A percentile compares a stretch with the other conserved stretches of the same genome.
phyloP scores from a whole-genome alignment of 495 filamentous ascomycete species.

The Tuber melanosporum region DNA sequence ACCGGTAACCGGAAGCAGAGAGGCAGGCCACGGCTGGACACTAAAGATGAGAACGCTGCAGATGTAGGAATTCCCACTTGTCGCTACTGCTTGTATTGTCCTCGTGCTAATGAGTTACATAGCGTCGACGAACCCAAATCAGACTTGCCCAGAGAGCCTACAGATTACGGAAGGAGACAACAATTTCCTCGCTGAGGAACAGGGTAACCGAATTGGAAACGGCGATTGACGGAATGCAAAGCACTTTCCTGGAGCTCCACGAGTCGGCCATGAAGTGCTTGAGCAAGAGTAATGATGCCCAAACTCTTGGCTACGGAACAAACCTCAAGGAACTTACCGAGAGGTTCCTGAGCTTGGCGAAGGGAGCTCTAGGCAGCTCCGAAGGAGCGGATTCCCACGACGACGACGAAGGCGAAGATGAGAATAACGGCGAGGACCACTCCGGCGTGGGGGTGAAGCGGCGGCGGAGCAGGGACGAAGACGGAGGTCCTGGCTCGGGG shows the following conservation, averaged over 20 bases:
- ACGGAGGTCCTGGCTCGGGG: constrained; percentile 34
- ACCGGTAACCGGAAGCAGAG: constrained; percentile 49
- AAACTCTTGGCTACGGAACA: constrained; percentile 42
- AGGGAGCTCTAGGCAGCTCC: constrained; percentile 45
- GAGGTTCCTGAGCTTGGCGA: constrained; percentile 48
- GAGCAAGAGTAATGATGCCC: constrained; percentile 40
- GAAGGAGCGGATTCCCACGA: constrained; percentile 37
- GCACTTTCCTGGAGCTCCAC: constrained; percentile 62
- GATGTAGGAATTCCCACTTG: constrained; percentile 37
- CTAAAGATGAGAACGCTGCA: constrained; percentile 56
- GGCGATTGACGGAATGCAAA: constrained; percentile 67
- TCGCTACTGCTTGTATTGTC: not conserved
- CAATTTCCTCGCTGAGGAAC: constrained; percentile 64
- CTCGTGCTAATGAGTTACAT: constrained; percentile 20
- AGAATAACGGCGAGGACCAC: constrained; percentile 42
- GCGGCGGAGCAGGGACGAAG: constrained; percentile 34
- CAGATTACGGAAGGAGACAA: constrained; percentile 73
- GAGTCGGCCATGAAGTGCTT: constrained; percentile 53
- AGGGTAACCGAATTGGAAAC: constrained; percentile 59
- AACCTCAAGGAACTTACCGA: constrained; percentile 44
- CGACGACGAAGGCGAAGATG: constrained; percentile 39
- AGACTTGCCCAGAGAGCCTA: constrained; percentile 80
- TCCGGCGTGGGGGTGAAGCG: constrained; percentile 22
- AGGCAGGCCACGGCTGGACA: constrained; percentile 64
- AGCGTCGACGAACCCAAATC: constrained; percentile 83